A percentile compares a stretch with the other conserved stretches of the same genome.
Conservation (phyloP, 176 grass and related monocot species). For the Pontederia paniculata region DNA sequence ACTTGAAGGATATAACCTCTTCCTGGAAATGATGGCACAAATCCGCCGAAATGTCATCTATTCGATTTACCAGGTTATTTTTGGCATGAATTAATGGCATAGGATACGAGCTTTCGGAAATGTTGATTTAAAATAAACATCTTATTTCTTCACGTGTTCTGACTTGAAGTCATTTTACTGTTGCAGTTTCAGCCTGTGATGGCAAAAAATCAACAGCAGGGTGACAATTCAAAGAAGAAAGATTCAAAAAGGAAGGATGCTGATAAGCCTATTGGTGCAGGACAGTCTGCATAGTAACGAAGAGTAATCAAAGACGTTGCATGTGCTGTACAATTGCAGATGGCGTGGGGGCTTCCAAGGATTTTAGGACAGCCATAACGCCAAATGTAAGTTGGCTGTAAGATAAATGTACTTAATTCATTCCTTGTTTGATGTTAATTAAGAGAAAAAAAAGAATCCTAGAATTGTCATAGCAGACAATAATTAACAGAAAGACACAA, state of each 20-base stretch:
- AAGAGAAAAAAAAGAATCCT: no score
- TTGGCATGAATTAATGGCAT: neutral
- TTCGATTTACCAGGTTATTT: constrained; percentile 83
- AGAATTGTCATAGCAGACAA: no score
- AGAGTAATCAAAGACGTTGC: no score
- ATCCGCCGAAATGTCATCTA: constrained; percentile 98
- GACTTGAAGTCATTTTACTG: constrained; percentile 9
- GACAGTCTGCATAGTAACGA: constrained; percentile 31
- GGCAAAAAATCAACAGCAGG: constrained; percentile 65
- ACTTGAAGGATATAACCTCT: constrained; percentile 96
- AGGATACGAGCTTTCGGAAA: neutral
- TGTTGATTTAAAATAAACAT: neutral
- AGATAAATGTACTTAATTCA: no score
- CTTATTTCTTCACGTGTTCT: neutral
- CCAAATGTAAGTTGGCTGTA: no score
- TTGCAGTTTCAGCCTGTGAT: constrained; percentile 77
- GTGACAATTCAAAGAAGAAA: constrained; percentile 37
- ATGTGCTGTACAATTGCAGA: no score
- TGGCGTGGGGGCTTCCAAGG: no score
- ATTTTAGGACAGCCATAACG: no score
- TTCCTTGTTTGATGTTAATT: no score
- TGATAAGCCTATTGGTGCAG: constrained; percentile 47
- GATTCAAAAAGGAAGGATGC: constrained; percentile 38
- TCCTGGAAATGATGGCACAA: constrained; percentile 99
- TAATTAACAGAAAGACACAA: no score